Base-by-base conservation (phyloP, 2,329 filamentous ascomycete species). In the Pyrenophora seminiperda region DNA sequence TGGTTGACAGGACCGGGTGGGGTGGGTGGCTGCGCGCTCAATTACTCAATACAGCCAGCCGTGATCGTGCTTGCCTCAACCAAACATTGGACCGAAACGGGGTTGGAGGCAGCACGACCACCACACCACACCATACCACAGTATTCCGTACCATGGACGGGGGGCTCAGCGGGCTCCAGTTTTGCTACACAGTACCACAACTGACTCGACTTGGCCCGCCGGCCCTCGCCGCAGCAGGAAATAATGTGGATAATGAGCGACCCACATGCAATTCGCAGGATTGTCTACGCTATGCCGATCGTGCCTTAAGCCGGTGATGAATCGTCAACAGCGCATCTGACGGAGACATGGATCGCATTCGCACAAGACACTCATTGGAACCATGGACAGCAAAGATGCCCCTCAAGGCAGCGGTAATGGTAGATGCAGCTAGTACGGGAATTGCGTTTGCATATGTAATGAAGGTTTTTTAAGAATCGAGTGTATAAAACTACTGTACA, bases 261-360 rank as follows among this genome's bases (percentile, higher is more conserved):
- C 36, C 47, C 41, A 50, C 37, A 18, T n/a, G 14, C 47, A 22
- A 40, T 22, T 40, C 17, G 46, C 46, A 37, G 17, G 46, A 31
- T 41, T 30, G 36, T 27, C 44, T 43, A 37, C 50, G 42, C 32
- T 29, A 27, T 48, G 54, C 43, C 36, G 54, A 56, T 56, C 50
- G 43, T 49, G 32, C 36, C 43, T 49, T 24, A 36, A 44, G 50
- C 47, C 37, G 47, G 54, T 46, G 29, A 44, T 47, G 41, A 38
- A 30, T 50, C 50, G 54, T 54, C 50, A 51, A 41, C 52, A 47
- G 54, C 47, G 32, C 22, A 37, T 32, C 37, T 40, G 41, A 43
- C 45, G 43, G 42, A 36, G 37, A 29, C 37, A 33, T 36, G 33
- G 27, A 18, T 36, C 20, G 31, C 27, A n/a, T 36, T 22, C 34